Conservation (phyloP, 75 land plant species). For the Pinus tabuliformis region DNA sequence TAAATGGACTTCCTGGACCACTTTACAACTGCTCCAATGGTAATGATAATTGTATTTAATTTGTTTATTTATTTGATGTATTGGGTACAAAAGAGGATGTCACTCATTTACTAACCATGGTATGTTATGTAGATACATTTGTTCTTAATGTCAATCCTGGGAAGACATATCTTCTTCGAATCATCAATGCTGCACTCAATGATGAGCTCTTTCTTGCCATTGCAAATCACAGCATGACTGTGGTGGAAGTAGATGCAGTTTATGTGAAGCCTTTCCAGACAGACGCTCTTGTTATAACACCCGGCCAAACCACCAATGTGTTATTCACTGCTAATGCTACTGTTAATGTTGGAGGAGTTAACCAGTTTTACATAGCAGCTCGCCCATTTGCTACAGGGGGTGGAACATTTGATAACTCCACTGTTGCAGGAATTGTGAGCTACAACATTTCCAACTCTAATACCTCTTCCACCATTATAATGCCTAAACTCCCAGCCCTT, state of each 20-base stretch:
- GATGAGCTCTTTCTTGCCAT: conserved; percentile 60
- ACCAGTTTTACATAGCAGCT: conserved; percentile 30
- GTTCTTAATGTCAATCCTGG: conserved; percentile 45
- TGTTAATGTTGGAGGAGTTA: conserved; percentile 6
- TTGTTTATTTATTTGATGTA: too few species aligned
- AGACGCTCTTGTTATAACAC: conserved; percentile 32
- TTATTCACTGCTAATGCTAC: conserved; percentile 34
- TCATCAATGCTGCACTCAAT: conserved; percentile 62
- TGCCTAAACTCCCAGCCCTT: conserved; percentile 27
- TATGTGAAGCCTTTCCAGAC: conserved; percentile 44
- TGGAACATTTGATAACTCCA: conserved; percentile 41
- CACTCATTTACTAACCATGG: too few species aligned
- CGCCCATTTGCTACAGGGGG: conserved; percentile 22
- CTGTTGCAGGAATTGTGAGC: conserved; percentile 23
- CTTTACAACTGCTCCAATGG: conserved; percentile 49
- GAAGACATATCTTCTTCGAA: conserved; percentile 50
- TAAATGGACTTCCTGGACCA: conserved; percentile 59
- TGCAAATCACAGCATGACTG: conserved; percentile 52
- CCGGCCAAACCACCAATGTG: conserved; percentile 58
- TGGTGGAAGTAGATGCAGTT: conserved; percentile 42
- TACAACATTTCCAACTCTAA: conserved; percentile 6
- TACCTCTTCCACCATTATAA: neutral
- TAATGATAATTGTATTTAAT: conserved; percentile 7
- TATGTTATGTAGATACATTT: conserved; percentile 31
- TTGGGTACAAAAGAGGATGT: too few species aligned